Evolutionary conservation across 768 basidiomycete genomes (phyloP), one percentile per base, ranked within the genome.

Genomic region (Boletus bicolor): DNA sequence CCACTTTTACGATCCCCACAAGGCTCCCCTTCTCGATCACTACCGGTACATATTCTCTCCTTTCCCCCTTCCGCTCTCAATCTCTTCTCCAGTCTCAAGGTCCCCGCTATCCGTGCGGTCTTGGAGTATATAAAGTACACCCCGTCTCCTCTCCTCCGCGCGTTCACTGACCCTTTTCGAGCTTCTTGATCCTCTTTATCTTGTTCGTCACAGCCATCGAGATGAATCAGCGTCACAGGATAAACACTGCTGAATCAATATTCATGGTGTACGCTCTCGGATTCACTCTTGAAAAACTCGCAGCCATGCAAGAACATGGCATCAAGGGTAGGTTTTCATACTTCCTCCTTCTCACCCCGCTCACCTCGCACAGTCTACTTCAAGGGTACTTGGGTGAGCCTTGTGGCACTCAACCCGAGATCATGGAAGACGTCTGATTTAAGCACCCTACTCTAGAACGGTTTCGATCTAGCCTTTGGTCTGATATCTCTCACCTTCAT

Each of bases 301-400:
- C 95, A 21, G 88, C 93, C 4, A 93, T 96, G 86, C 91, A 97
- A 68, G 94, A 98, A 68, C 93, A 93, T 67, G 95, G 94, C 5
- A 85, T 98, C 46, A 85, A 81, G 82, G 91, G 94, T 89, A 43
- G 39, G 68, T 41, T 24, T 45, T 47, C 24, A 17, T 12, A 3
- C 14, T 28, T 19, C 14, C 10, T 19, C 35, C 15, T 41, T 21
- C 36, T 44, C 26, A n/a, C 14, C 15, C 28, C 15, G 15, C 60
- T 66, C 44, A 64, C 28, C 15, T 53, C 12, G 52, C 26, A 19
- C 45, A 91, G 89, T 91, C 10, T 91, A 86, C 70, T 89, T 88
- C 73, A 90, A 86, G 65, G 89, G 89, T 26, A 91, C 89, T 38
- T 91, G 89, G 89, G 89, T 89, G 61, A 63, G 61, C 32, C 2